A percentile compares a stretch with the other conserved stretches of the same genome.
phyloP scores from a whole-genome alignment of 257 asterid genomes.

The Solanum lycopersicoides region DNA sequence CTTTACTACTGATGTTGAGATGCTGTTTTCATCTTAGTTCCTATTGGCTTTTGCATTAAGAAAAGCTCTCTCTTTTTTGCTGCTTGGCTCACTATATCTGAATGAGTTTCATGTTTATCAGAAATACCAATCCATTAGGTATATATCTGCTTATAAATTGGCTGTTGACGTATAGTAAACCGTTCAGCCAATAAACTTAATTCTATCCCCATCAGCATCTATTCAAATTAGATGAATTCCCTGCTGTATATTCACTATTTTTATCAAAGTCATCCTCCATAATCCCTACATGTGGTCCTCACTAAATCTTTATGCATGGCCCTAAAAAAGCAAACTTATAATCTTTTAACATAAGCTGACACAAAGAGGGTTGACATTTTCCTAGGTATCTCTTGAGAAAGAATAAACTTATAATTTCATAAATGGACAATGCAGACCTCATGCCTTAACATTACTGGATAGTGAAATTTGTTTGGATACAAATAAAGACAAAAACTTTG shows the following conservation, averaged over 20 bases:
- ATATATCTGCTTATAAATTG: not conserved
- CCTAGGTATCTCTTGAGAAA: not conserved
- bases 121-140: not conserved
- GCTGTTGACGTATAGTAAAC: not conserved
- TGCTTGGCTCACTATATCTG: not conserved
- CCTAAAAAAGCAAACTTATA: not conserved
- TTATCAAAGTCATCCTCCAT: constrained; percentile 24
- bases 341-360: not conserved
- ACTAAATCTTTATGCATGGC: not conserved
- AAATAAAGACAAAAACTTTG: constrained; percentile 6
- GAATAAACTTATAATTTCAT: not conserved
- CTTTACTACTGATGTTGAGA: not conserved
- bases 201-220: constrained; percentile 40
- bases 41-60: not conserved
- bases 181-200: constrained; percentile 16
- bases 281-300: not conserved
- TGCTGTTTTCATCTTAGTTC: not conserved
- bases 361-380: constrained; percentile 7
- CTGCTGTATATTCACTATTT: constrained; percentile 15
- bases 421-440: constrained; percentile 14
- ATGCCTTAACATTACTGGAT: not conserved
- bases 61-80: not conserved
- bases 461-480: not conserved
- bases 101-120: not conserved
- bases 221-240: constrained; percentile 10